Evolutionary conservation across 352 stramenopile genomes (phyloP).

Genomic region (Globisporangium camurandrum): DNA sequence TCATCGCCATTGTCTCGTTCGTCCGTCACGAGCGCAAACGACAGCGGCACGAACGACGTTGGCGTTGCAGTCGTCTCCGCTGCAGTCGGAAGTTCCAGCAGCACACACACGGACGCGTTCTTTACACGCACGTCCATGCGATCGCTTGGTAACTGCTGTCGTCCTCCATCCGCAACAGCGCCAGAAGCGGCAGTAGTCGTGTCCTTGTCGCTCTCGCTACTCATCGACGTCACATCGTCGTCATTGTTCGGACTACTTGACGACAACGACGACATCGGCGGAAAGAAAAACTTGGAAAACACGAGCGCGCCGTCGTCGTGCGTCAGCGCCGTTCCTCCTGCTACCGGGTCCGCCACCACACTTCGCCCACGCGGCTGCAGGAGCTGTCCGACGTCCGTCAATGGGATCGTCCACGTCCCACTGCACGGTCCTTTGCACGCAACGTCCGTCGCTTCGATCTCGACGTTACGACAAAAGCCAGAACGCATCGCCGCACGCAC

Average conservation of each 20-base stretch:
- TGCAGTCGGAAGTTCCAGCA: conserved; percentile 58
- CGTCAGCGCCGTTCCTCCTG: conserved; percentile 22
- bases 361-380: neutral
- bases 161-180: neutral
- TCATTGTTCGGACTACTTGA: conserved; percentile 2
- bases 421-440: conserved; percentile 55
- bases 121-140: conserved; percentile 53
- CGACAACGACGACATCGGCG: conserved; percentile 4
- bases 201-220: neutral
- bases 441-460: conserved; percentile 49
- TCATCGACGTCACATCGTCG: conserved; percentile 1
- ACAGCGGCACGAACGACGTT: conserved; percentile 40
- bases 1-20: too few relatives aligned
- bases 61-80: conserved; percentile 21
- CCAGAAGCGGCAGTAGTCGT: neutral
- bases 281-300: conserved; percentile 43
- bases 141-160: conserved; percentile 29
- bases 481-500: conserved; percentile 44
- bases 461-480: conserved; percentile 42
- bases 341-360: too few relatives aligned
- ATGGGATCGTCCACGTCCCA: conserved; percentile 43
- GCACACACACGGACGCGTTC: conserved; percentile 44
- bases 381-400: conserved; percentile 39
- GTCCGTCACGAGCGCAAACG: conserved; percentile 40
- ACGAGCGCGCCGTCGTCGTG: conserved; percentile 57